Evolutionary conservation across 768 basidiomycete species (phyloP).

Genomic region (Serpula lacrymans): DNA sequence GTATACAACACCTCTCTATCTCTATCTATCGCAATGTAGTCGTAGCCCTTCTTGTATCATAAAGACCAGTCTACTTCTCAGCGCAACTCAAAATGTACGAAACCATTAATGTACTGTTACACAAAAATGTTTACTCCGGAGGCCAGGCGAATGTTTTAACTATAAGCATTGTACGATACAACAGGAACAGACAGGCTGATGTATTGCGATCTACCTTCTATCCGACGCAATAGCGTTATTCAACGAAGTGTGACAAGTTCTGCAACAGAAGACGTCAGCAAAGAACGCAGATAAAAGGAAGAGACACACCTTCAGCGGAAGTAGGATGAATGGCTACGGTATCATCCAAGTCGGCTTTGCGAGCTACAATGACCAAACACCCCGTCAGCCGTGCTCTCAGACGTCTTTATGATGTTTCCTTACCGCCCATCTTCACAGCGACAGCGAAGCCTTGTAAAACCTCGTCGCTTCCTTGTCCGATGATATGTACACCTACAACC

Average conservation of each 20-base stretch:
- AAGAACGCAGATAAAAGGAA: not conserved
- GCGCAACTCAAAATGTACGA: too few species aligned
- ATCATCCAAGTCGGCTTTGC: constrained; percentile 79
- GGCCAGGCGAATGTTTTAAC: too few species aligned
- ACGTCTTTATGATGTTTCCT: too few species aligned
- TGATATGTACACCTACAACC: constrained; percentile 93
- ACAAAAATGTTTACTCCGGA: too few species aligned
- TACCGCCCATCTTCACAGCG: constrained; percentile 94
- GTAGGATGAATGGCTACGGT: constrained; percentile 93
- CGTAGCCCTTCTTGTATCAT: too few species aligned
- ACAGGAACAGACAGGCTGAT: too few species aligned
- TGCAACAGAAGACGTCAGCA: constrained; percentile 22
- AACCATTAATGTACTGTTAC: too few species aligned
- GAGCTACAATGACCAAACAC: constrained; percentile 36
- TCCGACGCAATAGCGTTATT: constrained; percentile 7
- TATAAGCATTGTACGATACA: too few species aligned
- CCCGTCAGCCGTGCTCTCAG: not conserved
- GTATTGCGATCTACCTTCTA: too few species aligned
- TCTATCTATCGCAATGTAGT: too few species aligned
- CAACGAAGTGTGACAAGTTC: constrained; percentile 59
- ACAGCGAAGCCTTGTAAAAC: constrained; percentile 94
- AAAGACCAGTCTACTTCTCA: too few species aligned
- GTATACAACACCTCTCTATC: too few species aligned
- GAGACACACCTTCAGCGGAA: constrained; percentile 66
- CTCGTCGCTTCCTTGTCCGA: constrained; percentile 92